Evolutionary conservation across 495 filamentous ascomycete species (phyloP), one percentile per base, ranked within the genome.

Genomic region (Talaromyces proteolyticus): DNA sequence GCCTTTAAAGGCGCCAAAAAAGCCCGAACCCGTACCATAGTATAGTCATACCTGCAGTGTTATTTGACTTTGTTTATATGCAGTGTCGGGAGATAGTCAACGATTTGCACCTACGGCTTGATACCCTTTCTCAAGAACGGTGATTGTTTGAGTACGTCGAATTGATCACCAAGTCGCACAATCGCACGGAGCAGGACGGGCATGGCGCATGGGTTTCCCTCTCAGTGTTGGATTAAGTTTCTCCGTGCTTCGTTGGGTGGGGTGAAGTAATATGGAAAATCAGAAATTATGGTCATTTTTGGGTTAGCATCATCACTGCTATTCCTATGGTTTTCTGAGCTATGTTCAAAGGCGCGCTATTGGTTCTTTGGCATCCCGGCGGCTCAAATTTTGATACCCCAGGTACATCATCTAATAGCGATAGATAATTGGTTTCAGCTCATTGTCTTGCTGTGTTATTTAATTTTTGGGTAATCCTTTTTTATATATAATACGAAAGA

Each of bases 1-100:
- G 58, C 52, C 61, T 57, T 63, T 57, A 58, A 65, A 68, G 61
- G 56, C 47, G 58, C 61, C 50, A 63, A 69, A 65, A 60, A 69
- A 69, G 62, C 59, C 62, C 57, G 62, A 62, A 47, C 53, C 53
- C 55, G 50, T 54, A 49, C 54, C 52, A 42, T 54, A 52, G 42
- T 50, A 57, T 50, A 56, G 53, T 8, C 45, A 53, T 43, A 44
- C 49, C 53, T 52, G 47, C 43, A 52, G 57, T 54, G 53, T 57
- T 41, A 57, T 61, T 43, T 46, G 47, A 52, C 38, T 46, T 42
- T 36, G 34, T 19, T 21, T 39, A 20, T 42, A 18, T 41, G 45
- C 25, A 42, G 42, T 37, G 14, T 21, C 14, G 29, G 29, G 14
- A 14, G 29, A 14, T 34, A 34, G 8, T 34, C 29, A 34, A 10